Base-by-base conservation (phyloP, 495 filamentous ascomycete genomes). In the Mycothermus thermophilus region DNA sequence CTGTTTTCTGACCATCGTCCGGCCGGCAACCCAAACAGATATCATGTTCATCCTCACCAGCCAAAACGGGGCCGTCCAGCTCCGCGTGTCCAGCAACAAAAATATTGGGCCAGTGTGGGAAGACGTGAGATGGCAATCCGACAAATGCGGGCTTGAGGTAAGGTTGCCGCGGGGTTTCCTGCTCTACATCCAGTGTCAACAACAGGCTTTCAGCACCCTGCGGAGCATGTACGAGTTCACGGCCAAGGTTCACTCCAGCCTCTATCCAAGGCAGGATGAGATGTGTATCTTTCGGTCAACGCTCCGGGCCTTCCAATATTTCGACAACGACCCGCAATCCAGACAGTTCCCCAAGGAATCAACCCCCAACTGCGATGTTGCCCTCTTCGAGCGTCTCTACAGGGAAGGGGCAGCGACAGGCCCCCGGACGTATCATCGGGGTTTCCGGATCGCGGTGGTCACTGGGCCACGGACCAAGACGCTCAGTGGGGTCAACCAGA, bases 191-290 rank as follows among this genome's bases (percentile, higher is more conserved):
- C 67, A 74, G 36, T 82, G 80, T 57, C 61, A 62, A 9, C 80
- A 85, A 47, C 63, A 69, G 8, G 80, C 86, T 44, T 88, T 79
- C 60, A 74, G 73, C 38, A 74, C 66, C 15, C 51, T 93, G 10
- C 84, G 79, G 73, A 76, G 75, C 40, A 82, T 90, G 47, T 79
- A 79, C 38, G 81, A 90, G 33, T 83, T 87, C 42, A 80, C 78
- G 15, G 69, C 67, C 21, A 80, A 78, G 44, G 72, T 85, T 0
- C 76, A 84, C 43, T 62, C 65, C 9, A 78, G 65, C 35, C 62
- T 87, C n/a, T 71, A 73, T 10, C 70, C 71, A 0, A 63, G 72
- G 15, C 56, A 66, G 16, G 74, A 78, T 16, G 85, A 93, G 54
- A 63, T 59, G 6, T 37, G 77, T 24, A 63, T 78, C 1, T 80